phyloP scores from a whole-genome alignment of 495 filamentous ascomycete genomes.

The Talaromyces ruber region DNA sequence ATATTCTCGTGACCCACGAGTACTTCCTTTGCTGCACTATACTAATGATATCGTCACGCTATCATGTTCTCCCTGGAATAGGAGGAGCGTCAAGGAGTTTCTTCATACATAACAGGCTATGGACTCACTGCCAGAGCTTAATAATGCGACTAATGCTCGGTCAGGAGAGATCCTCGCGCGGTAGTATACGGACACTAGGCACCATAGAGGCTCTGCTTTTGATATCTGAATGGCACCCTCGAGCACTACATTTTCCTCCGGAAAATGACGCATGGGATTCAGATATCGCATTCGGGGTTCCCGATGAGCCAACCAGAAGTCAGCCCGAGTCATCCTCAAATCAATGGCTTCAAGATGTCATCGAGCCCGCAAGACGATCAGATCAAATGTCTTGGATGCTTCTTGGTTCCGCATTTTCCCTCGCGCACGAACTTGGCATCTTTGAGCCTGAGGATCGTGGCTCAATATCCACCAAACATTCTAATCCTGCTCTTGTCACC shows the following conservation, averaged over 20 bases:
- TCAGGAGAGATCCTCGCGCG: constrained; percentile 38
- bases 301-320: constrained; percentile 6
- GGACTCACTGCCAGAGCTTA: constrained; percentile 45
- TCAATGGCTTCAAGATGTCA: constrained; percentile 37
- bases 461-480: constrained; percentile 10
- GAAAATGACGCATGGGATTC: constrained; percentile 42
- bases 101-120: constrained; percentile 46
- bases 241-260: constrained; percentile 44
- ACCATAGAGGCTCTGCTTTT: constrained; percentile 44
- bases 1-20: constrained; percentile 35
- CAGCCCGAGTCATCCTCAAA: constrained; percentile 17
- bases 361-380: constrained; percentile 42
- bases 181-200: constrained; percentile 38
- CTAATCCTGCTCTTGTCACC: constrained; percentile 23
- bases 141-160: constrained; percentile 43
- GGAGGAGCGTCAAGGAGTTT: constrained; percentile 44
- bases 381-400: constrained; percentile 53
- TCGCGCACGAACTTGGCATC: constrained; percentile 42
- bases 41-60: constrained; percentile 46
- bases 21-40: constrained; percentile 42
- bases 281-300: constrained; percentile 15
- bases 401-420: constrained; percentile 40
- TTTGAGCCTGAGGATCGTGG: constrained; percentile 35
- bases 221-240: constrained; percentile 49
- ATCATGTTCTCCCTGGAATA: constrained; percentile 42